phyloP scores from a whole-genome alignment of 2,329 filamentous ascomycete genomes.

The Exserohilum rostratum region DNA sequence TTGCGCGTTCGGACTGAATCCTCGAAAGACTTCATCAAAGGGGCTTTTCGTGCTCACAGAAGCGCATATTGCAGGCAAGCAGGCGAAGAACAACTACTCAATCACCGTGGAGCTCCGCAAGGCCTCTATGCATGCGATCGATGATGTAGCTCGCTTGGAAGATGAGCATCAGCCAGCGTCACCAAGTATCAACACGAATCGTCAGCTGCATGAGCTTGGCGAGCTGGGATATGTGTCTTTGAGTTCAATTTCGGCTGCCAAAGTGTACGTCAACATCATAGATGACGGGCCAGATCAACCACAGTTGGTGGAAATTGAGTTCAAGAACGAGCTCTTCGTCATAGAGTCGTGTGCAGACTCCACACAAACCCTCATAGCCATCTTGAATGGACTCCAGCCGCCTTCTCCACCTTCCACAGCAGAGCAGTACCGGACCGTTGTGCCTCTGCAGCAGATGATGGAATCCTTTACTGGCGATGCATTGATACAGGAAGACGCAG shows the following conservation, averaged over 20 bases:
- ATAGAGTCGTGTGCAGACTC: constrained; percentile 97
- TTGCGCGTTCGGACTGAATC: constrained; percentile 84
- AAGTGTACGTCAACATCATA: constrained; percentile 66
- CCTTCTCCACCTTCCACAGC: constrained; percentile 82
- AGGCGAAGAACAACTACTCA: constrained; percentile 70
- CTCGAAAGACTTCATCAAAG: constrained; percentile 75
- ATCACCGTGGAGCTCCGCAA: constrained; percentile 75
- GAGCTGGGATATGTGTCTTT: constrained; percentile 81
- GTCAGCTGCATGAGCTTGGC: constrained; percentile 58
- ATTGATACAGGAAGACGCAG: constrained; percentile 67
- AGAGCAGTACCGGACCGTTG: constrained; percentile 84
- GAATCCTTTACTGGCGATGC: constrained; percentile 89
- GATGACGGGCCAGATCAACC: constrained; percentile 63
- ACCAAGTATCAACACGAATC: constrained; percentile 33
- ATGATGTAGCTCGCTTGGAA: constrained; percentile 66
- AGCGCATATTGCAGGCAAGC: constrained; percentile 69
- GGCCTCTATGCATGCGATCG: constrained; percentile 80
- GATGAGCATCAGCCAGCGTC: constrained; percentile 20
- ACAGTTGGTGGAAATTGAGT: constrained; percentile 76
- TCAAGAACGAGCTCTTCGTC: constrained; percentile 85
- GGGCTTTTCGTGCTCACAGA: constrained; percentile 79
- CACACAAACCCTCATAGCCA: constrained; percentile 84
- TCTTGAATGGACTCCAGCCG: constrained; percentile 80
- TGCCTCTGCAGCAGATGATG: constrained; percentile 86
- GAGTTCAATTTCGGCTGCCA: constrained; percentile 84